Base-by-base conservation (phyloP, 805 yeast genomes). In the Zygosaccharomyces bailii region DNA sequence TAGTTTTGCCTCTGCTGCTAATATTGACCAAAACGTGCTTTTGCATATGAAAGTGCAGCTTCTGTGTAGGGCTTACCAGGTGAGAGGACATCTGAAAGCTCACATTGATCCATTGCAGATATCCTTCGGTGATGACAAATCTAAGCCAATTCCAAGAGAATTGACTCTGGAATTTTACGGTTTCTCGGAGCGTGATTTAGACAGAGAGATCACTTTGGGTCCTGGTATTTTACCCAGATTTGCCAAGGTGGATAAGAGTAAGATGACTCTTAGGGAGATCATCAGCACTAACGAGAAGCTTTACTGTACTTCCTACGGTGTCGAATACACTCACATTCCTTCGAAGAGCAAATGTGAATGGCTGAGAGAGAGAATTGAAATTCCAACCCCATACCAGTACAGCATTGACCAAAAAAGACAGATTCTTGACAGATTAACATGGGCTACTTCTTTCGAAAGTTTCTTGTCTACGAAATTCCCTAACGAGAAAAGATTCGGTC, bases 161-260 rank as follows among this genome's bases (percentile, higher is more conserved):
- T 76, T 93, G 64, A 87, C 96, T 39, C 73, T 89, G 49, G 97
- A 89, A 53, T 86, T 86, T 71, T 93, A 93, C 65, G 95, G 93
- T 25, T 91, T 91, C 75, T 75, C 90, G 37, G 91, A 86, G 48
- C 79, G 82, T 42, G 99, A 93, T 67, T 69, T 93, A 59, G 80
- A 84, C 59, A 84, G 78, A 63, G 83, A 80, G 62, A 85, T 91
- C 70, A 83, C 89, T 45, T 76, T 93, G 54, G 99, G 99, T 45
- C 98, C 99, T 33, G 99, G 99, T 68, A 91, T 93, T 57, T 72
- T 93, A 63, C 97, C 97, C 43, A 79, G 96, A 66, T 93, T 89
- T 63, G 87, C 88, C 44, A 76, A 71, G 47, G 70, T 73, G 25
- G 80, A 78, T 54, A 76, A 74, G 56, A 66, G 70, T 24, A 70